Evolutionary conservation across 2,329 filamentous ascomycete genomes (phyloP).

Genomic region (Colletotrichum sp.): DNA sequence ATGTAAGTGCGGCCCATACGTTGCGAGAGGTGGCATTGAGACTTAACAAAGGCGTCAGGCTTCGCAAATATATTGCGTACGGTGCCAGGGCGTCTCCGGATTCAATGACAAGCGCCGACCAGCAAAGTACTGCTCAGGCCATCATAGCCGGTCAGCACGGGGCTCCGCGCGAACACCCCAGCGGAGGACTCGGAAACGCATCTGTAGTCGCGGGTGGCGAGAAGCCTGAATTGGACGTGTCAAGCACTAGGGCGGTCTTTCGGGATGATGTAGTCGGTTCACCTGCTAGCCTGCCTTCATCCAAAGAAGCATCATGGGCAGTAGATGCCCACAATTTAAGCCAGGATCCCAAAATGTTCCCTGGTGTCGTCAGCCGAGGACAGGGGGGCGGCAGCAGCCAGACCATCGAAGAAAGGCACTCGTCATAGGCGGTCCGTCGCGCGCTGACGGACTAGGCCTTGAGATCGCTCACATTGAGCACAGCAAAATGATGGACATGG

Average conservation of each 20-base stretch:
- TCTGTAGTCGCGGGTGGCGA: neutral
- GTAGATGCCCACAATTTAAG: conserved; percentile 55
- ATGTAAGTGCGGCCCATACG: conserved; percentile 66
- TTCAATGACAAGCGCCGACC: neutral
- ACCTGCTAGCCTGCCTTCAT: neutral
- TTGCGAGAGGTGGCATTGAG: neutral
- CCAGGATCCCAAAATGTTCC: conserved; percentile 73
- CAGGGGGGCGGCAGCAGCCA: conserved; percentile 7
- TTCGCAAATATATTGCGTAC: conserved; percentile 15
- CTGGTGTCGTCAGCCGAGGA: conserved; percentile 67
- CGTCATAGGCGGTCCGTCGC: neutral
- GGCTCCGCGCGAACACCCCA: neutral
- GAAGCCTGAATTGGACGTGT: neutral
- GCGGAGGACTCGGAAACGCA: neutral
- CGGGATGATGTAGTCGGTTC: conserved; percentile 8
- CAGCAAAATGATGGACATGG: neutral
- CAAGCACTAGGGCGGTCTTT: neutral
- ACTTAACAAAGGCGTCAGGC: conserved; percentile 2
- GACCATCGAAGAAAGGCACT: neutral
- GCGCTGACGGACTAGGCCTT: neutral
- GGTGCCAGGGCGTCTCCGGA: neutral
- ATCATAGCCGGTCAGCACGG: conserved; percentile 6
- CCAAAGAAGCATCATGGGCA: conserved; percentile 40
- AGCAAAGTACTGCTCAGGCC: conserved; percentile 2
- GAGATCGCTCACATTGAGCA: neutral